Conservation (phyloP, 1,139 yeast genomes). For the Candida anutae region DNA sequence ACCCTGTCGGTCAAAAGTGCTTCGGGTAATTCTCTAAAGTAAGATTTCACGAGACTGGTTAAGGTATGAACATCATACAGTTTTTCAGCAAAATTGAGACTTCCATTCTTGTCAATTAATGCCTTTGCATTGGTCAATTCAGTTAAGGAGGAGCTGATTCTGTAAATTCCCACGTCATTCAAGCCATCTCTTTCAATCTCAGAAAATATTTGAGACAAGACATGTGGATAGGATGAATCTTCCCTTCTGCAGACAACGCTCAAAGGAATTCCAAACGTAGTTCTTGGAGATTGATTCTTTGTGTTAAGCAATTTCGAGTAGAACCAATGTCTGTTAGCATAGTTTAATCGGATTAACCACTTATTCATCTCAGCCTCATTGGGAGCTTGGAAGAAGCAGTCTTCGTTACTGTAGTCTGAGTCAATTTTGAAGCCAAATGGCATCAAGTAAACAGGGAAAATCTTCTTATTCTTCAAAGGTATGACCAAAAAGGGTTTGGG, state of each 20-base stretch:
- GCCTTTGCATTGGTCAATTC: conserved; percentile 64
- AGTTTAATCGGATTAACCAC: conserved; percentile 56
- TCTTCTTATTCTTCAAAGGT: conserved; percentile 43
- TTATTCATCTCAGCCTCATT: conserved; percentile 59
- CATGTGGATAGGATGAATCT: conserved; percentile 50
- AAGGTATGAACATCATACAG: conserved; percentile 82
- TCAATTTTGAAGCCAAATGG: conserved; percentile 58
- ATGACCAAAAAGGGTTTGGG: conserved; percentile 53
- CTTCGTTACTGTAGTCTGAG: conserved; percentile 42
- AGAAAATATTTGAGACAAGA: conserved; percentile 55
- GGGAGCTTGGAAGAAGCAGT: conserved; percentile 62
- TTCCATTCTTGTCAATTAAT: conserved; percentile 68
- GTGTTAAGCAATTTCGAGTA: conserved; percentile 34
- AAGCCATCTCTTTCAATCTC: conserved; percentile 81
- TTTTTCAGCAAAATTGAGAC: conserved; percentile 49
- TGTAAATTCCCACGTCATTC: conserved; percentile 85
- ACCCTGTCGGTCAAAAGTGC: conserved; percentile 59
- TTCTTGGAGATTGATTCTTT: conserved; percentile 22
- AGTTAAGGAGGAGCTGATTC: conserved; percentile 85
- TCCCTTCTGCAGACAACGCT: conserved; percentile 70
- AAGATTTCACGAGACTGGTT: conserved; percentile 84
- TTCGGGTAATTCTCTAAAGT: conserved; percentile 82
- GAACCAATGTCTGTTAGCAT: conserved; percentile 51
- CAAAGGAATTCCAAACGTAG: conserved; percentile 87
- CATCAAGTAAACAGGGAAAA: conserved; percentile 48